Conservation (phyloP, 192 early-diverging fungal species). For the Backusella morwellensis region DNA sequence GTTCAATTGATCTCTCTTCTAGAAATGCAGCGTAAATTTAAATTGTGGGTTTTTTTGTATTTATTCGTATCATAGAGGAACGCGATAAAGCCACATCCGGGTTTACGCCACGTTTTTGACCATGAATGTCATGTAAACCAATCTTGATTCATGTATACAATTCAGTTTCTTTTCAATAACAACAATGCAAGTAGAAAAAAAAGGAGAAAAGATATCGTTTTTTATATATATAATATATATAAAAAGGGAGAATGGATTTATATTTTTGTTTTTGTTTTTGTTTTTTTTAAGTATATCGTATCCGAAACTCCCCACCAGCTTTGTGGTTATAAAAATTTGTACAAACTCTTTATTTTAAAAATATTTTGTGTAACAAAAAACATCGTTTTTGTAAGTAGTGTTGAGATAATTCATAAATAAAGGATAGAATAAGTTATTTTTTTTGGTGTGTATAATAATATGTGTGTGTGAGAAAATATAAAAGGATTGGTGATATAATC, state of each 20-base stretch:
- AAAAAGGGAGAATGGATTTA: not conserved
- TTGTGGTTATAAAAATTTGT: not conserved
- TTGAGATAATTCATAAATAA: not conserved
- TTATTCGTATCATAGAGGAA: no score
- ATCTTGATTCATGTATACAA: not conserved
- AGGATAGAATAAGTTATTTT: not conserved
- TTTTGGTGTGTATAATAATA: not conserved
- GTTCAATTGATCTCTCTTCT: not conserved
- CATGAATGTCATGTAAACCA: no score
- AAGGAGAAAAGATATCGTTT: not conserved
- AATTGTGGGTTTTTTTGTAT: no score
- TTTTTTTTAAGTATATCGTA: not conserved
- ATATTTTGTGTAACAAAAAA: not conserved
- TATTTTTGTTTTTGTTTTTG: no score
- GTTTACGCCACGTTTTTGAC: no score
- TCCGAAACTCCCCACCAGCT: not conserved
- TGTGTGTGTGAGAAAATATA: not conserved
- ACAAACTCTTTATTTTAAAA: slow-evolving; percentile 2
- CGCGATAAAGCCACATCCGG: no score
- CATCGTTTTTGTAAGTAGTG: not conserved
- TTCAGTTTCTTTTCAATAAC: not conserved
- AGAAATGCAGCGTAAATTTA: no score
- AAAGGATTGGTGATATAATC: not conserved
- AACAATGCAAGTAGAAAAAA: not conserved
- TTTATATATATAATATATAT: no score